Evolutionary conservation across 495 filamentous ascomycete genomes (phyloP).

Genomic region (Stereocaulon alpinum): DNA sequence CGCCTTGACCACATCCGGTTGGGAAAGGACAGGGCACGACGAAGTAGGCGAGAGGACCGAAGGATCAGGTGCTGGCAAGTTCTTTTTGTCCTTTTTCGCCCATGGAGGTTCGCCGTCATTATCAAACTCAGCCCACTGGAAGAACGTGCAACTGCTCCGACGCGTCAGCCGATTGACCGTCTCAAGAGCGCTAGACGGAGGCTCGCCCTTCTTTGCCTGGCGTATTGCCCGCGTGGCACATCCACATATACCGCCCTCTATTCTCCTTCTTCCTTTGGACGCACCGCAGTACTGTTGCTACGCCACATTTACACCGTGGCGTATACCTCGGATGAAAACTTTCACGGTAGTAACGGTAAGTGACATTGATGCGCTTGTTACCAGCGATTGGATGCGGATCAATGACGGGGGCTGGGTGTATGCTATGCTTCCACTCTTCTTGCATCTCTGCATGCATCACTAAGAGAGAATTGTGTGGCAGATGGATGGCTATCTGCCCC

Average conservation of each 20-base stretch:
- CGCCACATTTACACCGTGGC: conserved; percentile 51
- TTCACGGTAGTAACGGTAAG: conserved; percentile 77
- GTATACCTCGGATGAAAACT: conserved; percentile 58
- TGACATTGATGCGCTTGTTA: conserved; percentile 79
- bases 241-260: conserved; percentile 80
- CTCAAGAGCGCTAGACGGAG: background rate
- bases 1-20: background rate
- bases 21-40: too few species aligned
- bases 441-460: conserved; percentile 87
- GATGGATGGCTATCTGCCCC: conserved; percentile 81
- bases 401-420: conserved; percentile 61
- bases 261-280: conserved; percentile 67
- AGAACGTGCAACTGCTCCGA: conserved; percentile 54
- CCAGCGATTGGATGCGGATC: conserved; percentile 74
- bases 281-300: conserved; percentile 65
- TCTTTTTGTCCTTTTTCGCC: conserved; percentile 25
- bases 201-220: conserved; percentile 55
- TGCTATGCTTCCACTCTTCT: conserved; percentile 50
- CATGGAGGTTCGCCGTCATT: conserved; percentile 73
- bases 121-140: conserved; percentile 84
- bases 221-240: conserved; percentile 70
- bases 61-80: too few species aligned
- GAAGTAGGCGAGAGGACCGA: too few species aligned
- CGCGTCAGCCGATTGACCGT: conserved; percentile 3
- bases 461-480: conserved; percentile 86